These are phyloP conservation scores for Phytophthora brassicae DNA, from an alignment of 352 stramenopile species.

Conservation along the genomic window DNA sequence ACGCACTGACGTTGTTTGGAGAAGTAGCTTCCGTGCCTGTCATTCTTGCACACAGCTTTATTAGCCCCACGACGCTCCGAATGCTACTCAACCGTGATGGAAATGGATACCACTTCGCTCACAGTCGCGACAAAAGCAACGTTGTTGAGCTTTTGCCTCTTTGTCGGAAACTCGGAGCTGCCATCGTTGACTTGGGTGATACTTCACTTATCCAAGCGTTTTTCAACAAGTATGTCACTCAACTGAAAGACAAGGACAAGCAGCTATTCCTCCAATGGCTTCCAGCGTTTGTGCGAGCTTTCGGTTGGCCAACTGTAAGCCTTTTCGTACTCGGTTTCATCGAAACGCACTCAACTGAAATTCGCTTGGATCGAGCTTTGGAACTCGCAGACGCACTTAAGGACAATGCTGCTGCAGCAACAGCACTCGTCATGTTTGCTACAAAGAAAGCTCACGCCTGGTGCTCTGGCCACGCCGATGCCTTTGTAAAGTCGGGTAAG, in stretches of 20 bases:
- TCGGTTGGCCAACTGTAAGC: slow-evolving; percentile 1
- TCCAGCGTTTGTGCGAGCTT: neutral
- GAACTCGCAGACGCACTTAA: slow-evolving; percentile 1
- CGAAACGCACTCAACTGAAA: neutral
- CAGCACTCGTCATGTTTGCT: neutral
- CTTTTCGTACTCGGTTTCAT: neutral
- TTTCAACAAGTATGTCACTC: slow-evolving; percentile 3
- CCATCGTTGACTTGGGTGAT: neutral
- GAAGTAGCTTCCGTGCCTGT: neutral
- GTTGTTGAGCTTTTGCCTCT: neutral
- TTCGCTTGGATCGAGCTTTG: slow-evolving; percentile 4
- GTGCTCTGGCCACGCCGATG: neutral
- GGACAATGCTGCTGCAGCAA: neutral
- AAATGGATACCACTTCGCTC: neutral
- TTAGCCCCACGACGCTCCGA: neutral
- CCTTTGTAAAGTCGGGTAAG: neutral
- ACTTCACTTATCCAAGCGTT: neutral
- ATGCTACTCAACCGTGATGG: neutral
- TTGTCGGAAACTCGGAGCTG: slow-evolving; percentile 8
- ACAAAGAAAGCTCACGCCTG: neutral
- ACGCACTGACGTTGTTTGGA: slow-evolving; percentile 6
- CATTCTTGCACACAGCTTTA: slow-evolving; percentile 1
- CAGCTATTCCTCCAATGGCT: slow-evolving; percentile 1
- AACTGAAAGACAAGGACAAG: slow-evolving; percentile 5
- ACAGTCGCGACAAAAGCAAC: neutral